A percentile compares a stretch with the other conserved stretches of the same genome.
These are phyloP conservation scores for Sarocladiaceae sp. DNA, from an alignment of 2,329 filamentous ascomycete genomes.

Conservation along the genomic window DNA sequence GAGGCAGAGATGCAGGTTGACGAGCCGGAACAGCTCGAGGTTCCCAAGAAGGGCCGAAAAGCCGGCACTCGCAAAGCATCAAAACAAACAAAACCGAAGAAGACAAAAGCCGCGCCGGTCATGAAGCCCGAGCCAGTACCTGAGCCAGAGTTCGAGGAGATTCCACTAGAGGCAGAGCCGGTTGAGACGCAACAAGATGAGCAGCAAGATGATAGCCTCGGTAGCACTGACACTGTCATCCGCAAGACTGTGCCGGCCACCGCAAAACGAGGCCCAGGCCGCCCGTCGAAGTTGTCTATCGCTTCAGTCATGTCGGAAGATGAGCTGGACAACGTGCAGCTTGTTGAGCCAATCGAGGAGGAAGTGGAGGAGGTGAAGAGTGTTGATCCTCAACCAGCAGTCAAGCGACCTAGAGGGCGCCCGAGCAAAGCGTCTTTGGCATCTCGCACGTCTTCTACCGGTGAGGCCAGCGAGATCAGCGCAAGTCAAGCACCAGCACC, in stretches of 20 bases:
- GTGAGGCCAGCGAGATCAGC: neutral
- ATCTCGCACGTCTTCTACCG: constrained; percentile 17
- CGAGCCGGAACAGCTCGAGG: constrained; percentile 28
- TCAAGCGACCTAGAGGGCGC: constrained; percentile 10
- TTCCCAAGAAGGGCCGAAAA: constrained; percentile 51
- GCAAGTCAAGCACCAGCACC: constrained; percentile 13
- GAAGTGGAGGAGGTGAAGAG: neutral
- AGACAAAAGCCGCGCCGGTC: constrained; percentile 31
- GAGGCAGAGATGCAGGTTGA: constrained; percentile 42
- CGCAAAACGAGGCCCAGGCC: neutral
- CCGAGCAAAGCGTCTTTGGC: constrained; percentile 24
- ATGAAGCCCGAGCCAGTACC: too few relatives aligned
- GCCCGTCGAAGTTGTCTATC: constrained; percentile 3
- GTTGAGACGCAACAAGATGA: constrained; percentile 12
- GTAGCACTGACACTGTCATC: constrained; percentile 36
- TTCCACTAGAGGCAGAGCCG: constrained; percentile 17
- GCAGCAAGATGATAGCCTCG: constrained; percentile 32
- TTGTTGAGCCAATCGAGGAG: constrained; percentile 1
- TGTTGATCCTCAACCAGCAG: neutral
- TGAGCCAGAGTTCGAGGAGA: constrained; percentile 16
- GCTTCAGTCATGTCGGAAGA: neutral
- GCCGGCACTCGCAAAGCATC: constrained; percentile 43
- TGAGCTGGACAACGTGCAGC: constrained; percentile 4
- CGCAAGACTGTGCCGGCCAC: constrained; percentile 23
- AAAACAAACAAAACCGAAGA: constrained; percentile 43